phyloP scores from a whole-genome alignment of 2,329 filamentous ascomycete species.

The Fusarium albidum region DNA sequence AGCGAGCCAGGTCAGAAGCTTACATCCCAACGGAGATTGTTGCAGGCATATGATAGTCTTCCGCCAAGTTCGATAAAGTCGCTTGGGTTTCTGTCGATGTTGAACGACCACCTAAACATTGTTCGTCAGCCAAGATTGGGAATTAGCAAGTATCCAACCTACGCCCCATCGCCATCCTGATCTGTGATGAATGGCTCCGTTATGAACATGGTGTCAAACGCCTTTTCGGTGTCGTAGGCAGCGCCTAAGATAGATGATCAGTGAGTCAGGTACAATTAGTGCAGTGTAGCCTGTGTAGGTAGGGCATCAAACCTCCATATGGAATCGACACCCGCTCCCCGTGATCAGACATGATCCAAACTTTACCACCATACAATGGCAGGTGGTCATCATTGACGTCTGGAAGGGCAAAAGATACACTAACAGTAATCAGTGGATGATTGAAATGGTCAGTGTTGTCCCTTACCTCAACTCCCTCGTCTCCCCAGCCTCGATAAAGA shows the following conservation, averaged over 20 bases:
- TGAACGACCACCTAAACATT: constrained; percentile 45
- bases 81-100: constrained; percentile 35
- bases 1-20: constrained; percentile 12
- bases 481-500: constrained; percentile 41
- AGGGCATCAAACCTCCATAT: constrained; percentile 46
- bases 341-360: constrained; percentile 50
- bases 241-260: constrained; percentile 35
- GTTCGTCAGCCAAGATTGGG: neutral
- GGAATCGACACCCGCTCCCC: constrained; percentile 52
- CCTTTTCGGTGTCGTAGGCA: constrained; percentile 49
- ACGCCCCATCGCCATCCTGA: constrained; percentile 37
- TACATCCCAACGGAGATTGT: constrained; percentile 48
- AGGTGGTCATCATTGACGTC: constrained; percentile 45
- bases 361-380: constrained; percentile 55
- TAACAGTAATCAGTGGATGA: constrained; percentile 15
- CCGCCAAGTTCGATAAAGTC: constrained; percentile 44
- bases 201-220: constrained; percentile 49
- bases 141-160: neutral
- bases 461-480: constrained; percentile 41
- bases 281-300: too few relatives aligned
- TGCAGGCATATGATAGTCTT: constrained; percentile 44
- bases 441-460: too few relatives aligned
- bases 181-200: constrained; percentile 39
- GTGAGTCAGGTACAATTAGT: neutral
- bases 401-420: constrained; percentile 43